Conservation (phyloP, 148 eudicot species). For the Polygonum aviculare region DNA sequence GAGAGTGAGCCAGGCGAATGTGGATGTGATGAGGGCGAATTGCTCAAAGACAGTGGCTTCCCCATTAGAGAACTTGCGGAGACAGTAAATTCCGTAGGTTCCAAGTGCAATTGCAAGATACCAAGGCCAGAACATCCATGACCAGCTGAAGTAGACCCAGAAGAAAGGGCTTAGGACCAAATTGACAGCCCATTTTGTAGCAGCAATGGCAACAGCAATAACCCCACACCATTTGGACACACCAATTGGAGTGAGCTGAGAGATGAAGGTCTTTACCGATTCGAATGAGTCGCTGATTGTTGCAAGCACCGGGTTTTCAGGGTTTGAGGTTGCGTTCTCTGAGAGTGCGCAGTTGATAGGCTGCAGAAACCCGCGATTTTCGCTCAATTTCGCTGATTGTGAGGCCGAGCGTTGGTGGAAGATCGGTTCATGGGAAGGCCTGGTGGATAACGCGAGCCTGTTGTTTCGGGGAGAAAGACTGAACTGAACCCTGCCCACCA, state of each 20-base stretch:
- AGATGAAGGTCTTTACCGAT: constrained; percentile 30
- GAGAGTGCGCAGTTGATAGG: constrained; percentile 35
- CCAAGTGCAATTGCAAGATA: constrained; percentile 46
- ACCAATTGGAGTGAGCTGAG: constrained; percentile 40
- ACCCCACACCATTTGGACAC: constrained; percentile 38
- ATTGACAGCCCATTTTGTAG: constrained; percentile 39
- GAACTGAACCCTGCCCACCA: constrained; percentile 20
- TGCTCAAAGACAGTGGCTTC: constrained; percentile 58
- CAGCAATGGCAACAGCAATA: constrained; percentile 33
- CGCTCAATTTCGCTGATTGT: constrained; percentile 12
- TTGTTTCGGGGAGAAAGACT: constrained; percentile 7
- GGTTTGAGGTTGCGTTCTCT: constrained; percentile 23
- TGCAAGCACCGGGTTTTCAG: constrained; percentile 18
- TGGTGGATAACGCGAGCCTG: not conserved
- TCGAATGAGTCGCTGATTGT: constrained; percentile 28
- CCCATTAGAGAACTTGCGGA: constrained; percentile 39
- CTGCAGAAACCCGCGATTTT: constrained; percentile 12
- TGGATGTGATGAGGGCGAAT: constrained; percentile 55
- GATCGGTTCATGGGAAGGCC: constrained; percentile 9
- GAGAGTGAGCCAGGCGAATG: constrained; percentile 73
- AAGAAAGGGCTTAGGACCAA: constrained; percentile 52
- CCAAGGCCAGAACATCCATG: constrained; percentile 99
- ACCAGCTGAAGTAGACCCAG: constrained; percentile 90
- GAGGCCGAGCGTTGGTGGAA: not conserved
- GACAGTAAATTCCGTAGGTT: constrained; percentile 45